A percentile compares a stretch with the other conserved stretches of the same genome.
phyloP scores from a whole-genome alignment of 78 protist species.

The Chrysochromulina tobinii region DNA sequence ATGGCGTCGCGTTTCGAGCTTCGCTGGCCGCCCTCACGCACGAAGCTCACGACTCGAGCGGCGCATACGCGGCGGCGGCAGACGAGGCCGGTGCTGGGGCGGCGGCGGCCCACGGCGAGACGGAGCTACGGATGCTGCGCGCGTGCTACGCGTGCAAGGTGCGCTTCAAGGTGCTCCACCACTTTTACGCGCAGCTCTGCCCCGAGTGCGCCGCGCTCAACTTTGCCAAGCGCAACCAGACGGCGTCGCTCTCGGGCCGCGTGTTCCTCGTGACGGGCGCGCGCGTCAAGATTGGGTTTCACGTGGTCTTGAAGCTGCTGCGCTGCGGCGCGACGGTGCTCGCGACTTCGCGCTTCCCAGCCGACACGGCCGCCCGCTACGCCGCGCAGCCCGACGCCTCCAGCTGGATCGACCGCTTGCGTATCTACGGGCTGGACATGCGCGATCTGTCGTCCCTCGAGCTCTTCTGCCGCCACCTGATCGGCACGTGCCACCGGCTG shows the following conservation, averaged over 20 bases:
- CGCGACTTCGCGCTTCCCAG: conserved; percentile 74
- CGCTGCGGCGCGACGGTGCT: conserved; percentile 48
- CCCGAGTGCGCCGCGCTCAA: conserved; percentile 69
- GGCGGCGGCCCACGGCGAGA: neutral
- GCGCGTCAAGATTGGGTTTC: conserved; percentile 63
- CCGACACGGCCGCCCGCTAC: conserved; percentile 60
- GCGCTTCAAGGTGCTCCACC: conserved; percentile 36
- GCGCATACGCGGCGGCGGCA: neutral
- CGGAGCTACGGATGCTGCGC: neutral
- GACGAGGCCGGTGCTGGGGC: neutral
- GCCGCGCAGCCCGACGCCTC: conserved; percentile 50
- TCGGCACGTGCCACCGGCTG: neutral
- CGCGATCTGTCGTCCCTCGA: conserved; percentile 48
- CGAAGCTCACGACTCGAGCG: neutral
- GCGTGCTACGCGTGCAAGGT: conserved; percentile 58
- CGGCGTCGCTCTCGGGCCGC: conserved; percentile 40
- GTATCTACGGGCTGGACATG: conserved; percentile 57
- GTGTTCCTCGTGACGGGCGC: conserved; percentile 72
- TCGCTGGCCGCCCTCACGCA: too few relatives aligned
- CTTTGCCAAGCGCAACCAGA: conserved; percentile 45
- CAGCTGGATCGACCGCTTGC: conserved; percentile 40
- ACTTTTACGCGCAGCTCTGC: conserved; percentile 64
- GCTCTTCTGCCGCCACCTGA: conserved; percentile 24
- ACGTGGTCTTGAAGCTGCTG: conserved; percentile 49
- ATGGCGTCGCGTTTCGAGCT: neutral